A percentile compares a stretch with the other conserved stretches of the same genome.
These are phyloP conservation scores for Ceratobasidium sp. DNA, from an alignment of 1,284 basidiomycete species.

Conservation along the genomic window DNA sequence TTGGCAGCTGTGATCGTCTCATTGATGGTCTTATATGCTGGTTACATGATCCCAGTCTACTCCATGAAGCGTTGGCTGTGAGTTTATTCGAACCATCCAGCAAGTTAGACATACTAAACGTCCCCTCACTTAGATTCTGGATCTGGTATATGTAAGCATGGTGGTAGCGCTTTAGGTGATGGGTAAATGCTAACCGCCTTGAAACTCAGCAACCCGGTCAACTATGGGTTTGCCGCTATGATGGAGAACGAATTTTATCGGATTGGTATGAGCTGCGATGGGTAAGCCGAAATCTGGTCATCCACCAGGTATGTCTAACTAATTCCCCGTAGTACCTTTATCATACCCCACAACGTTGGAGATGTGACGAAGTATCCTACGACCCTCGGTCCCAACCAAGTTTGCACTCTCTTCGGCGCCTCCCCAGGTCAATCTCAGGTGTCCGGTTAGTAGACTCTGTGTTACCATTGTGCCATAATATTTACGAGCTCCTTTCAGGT, in stretches of 20 bases:
- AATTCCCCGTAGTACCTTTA: constrained; percentile 52
- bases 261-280: constrained; percentile 57
- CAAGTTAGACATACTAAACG: background rate
- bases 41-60: constrained; percentile 63
- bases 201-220: constrained; percentile 77
- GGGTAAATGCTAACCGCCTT: background rate
- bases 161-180: background rate
- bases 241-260: constrained; percentile 90
- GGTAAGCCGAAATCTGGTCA: constrained; percentile 54
- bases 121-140: constrained; percentile 68
- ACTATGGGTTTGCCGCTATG: constrained; percentile 84
- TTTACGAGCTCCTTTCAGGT: constrained; percentile 25
- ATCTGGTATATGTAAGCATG: constrained; percentile 58
- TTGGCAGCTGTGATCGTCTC: constrained; percentile 63
- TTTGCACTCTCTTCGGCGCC: constrained; percentile 51
- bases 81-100: background rate
- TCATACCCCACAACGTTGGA: constrained; percentile 78
- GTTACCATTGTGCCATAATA: too few species aligned
- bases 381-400: constrained; percentile 56
- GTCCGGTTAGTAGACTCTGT: constrained; percentile 30
- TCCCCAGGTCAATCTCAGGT: constrained; percentile 48
- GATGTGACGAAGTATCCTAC: constrained; percentile 73
- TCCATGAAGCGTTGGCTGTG: constrained; percentile 86
- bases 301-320: constrained; percentile 67
- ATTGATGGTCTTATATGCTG: constrained; percentile 55